Evolutionary conservation across 331 rosid genomes (phyloP).

Genomic region (Cydonia oblonga): DNA sequence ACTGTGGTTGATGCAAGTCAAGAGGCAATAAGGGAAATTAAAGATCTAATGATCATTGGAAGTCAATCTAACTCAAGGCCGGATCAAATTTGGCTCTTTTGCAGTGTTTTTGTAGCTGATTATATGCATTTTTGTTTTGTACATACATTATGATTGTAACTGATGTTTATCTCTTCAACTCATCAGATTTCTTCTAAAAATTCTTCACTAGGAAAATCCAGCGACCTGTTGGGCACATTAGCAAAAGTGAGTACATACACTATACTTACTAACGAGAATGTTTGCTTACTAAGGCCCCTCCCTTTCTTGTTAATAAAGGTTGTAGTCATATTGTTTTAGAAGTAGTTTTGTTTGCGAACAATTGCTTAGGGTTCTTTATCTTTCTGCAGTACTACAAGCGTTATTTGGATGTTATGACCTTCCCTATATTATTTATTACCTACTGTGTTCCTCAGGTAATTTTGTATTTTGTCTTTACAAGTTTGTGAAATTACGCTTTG

Average conservation of each 20-base stretch:
- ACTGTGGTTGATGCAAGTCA: neutral
- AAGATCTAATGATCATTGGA: neutral
- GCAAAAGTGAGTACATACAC: slow-evolving; percentile 44
- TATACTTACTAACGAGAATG: neutral
- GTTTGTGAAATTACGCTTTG: slow-evolving; percentile 8
- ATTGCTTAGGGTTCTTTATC: slow-evolving; percentile 15
- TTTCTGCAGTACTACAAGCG: slow-evolving; percentile 60
- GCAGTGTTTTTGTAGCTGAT: neutral
- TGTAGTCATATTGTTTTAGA: neutral
- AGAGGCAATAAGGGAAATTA: neutral
- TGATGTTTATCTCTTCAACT: slow-evolving; percentile 20
- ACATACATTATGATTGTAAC: neutral
- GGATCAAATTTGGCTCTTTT: neutral
- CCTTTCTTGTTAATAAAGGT: neutral
- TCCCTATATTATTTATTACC: slow-evolving; percentile 35
- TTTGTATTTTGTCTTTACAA: neutral
- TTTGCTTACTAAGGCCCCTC: neutral
- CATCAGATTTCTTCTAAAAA: slow-evolving; percentile 47
- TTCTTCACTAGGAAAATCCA: slow-evolving; percentile 33
- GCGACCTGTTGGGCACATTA: slow-evolving; percentile 26
- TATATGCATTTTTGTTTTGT: neutral
- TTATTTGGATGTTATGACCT: slow-evolving; percentile 51
- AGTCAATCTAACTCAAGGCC: neutral
- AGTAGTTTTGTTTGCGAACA: neutral
- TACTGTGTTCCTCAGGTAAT: slow-evolving; percentile 81